Evolutionary conservation across 306 rosid species (phyloP).

Genomic region (Fragaria iinumae): DNA sequence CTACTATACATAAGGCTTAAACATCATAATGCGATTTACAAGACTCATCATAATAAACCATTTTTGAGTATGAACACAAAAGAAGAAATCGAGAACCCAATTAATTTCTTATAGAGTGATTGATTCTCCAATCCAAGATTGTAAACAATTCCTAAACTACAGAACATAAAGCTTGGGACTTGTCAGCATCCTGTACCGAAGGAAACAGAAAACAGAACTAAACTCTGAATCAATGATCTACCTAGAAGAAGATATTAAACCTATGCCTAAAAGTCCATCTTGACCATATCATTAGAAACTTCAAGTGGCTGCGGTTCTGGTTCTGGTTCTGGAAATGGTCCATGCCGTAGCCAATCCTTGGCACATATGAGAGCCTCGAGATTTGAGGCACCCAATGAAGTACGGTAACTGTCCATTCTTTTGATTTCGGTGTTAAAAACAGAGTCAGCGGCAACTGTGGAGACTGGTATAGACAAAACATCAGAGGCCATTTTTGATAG

Average conservation of each 20-base stretch:
- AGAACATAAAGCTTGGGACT: slow-evolving; percentile 22
- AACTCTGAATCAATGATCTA: slow-evolving; percentile 26
- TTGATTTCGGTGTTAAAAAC: slow-evolving; percentile 64
- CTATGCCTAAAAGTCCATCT: slow-evolving; percentile 43
- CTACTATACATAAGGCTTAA: neutral
- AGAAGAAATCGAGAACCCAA: slow-evolving; percentile 10
- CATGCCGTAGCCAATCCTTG: slow-evolving; percentile 71
- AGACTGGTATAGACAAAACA: slow-evolving; percentile 69
- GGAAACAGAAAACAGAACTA: slow-evolving; percentile 16
- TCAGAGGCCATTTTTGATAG: slow-evolving; percentile 81
- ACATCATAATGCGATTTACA: no score
- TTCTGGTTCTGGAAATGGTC: slow-evolving; percentile 30
- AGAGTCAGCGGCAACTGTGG: slow-evolving; percentile 57
- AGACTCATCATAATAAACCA: neutral
- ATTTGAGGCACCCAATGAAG: slow-evolving; percentile 53
- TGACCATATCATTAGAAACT: slow-evolving; percentile 45
- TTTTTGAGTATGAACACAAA: no score
- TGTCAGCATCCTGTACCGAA: slow-evolving; percentile 23
- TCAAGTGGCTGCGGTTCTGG: slow-evolving; percentile 27
- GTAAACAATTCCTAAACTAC: slow-evolving; percentile 16
- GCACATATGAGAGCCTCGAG: slow-evolving; percentile 84
- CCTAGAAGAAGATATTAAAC: slow-evolving; percentile 25
- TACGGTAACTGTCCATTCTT: slow-evolving; percentile 60
- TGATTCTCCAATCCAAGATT: slow-evolving; percentile 31
- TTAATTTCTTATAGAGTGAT: neutral